Evolutionary conservation across 768 basidiomycete species (phyloP).

Genomic region (Myochromella boudieri): DNA sequence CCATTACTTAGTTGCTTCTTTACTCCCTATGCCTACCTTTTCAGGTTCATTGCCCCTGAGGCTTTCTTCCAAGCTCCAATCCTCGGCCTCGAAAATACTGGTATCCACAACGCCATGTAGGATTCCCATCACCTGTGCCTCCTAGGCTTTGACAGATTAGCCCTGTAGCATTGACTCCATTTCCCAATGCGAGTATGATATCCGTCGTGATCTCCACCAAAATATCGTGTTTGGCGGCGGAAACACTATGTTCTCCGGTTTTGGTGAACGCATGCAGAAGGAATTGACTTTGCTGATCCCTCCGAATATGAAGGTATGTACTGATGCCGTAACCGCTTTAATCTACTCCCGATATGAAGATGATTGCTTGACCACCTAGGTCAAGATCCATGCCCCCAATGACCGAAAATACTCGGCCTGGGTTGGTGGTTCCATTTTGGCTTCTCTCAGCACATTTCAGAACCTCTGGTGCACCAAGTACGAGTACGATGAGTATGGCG

Average conservation of each 20-base stretch:
- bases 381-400: conserved; percentile 92
- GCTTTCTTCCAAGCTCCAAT: conserved; percentile 92
- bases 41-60: conserved; percentile 89
- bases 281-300: conserved; percentile 84
- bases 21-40: conserved; percentile 57
- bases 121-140: conserved; percentile 5
- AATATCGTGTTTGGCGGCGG: conserved; percentile 88
- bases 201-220: conserved; percentile 77
- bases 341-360: conserved; percentile 4
- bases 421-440: conserved; percentile 86
- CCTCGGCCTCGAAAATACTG: conserved; percentile 84
- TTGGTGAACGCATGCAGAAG: conserved; percentile 94
- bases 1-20: conserved; percentile 47
- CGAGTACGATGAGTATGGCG: conserved; percentile 87
- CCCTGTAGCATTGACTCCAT: conserved; percentile 70
- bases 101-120: conserved; percentile 90
- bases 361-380: conserved; percentile 41
- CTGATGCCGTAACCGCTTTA: neutral
- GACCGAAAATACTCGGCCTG: conserved; percentile 96
- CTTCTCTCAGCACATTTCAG: conserved; percentile 94
- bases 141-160: neutral
- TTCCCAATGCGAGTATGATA: conserved; percentile 85
- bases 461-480: conserved; percentile 93
- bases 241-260: conserved; percentile 95
- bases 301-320: conserved; percentile 78